Percentiles rank a stretch among this genome's conserved stretches.
phyloP scores from a whole-genome alignment of 2,329 filamentous ascomycete species.

The Trichoderma simmonsii region DNA sequence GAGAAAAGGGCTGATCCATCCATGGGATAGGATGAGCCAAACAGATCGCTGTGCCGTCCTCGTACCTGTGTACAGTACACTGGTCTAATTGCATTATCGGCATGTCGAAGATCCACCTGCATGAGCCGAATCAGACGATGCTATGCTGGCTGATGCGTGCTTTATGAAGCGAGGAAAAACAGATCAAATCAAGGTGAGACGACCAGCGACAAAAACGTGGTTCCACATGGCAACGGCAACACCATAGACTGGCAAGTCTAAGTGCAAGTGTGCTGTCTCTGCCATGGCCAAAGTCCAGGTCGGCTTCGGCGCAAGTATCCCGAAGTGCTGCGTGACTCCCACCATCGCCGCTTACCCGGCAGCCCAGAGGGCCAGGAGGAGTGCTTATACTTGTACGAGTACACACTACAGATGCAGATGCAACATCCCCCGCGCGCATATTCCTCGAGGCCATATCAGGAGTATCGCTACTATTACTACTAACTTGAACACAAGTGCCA shows the following conservation, averaged over 20 bases:
- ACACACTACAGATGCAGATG: background rate
- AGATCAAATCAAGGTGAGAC: background rate
- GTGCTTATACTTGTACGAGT: background rate
- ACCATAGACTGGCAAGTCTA: background rate
- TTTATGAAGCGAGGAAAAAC: background rate
- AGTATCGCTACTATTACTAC: background rate
- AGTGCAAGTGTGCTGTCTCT: background rate
- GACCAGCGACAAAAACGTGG: background rate
- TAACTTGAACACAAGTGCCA: background rate
- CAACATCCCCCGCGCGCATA: background rate
- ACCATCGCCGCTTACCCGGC: conserved; percentile 3
- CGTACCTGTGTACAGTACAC: background rate
- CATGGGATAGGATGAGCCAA: background rate
- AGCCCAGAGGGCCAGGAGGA: background rate
- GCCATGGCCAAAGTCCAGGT: background rate
- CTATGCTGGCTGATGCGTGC: background rate
- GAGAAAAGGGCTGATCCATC: background rate
- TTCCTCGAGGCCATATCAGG: background rate
- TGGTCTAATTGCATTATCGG: conserved; percentile 18
- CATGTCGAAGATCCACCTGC: conserved; percentile 18
- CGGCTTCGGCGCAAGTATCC: background rate
- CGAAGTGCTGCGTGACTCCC: background rate
- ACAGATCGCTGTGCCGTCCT: background rate
- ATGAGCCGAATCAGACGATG: conserved; percentile 12
- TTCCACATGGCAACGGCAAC: background rate